phyloP scores from a whole-genome alignment of 2,329 filamentous ascomycete species.

The Monilinia vaccinii-corymbosi region DNA sequence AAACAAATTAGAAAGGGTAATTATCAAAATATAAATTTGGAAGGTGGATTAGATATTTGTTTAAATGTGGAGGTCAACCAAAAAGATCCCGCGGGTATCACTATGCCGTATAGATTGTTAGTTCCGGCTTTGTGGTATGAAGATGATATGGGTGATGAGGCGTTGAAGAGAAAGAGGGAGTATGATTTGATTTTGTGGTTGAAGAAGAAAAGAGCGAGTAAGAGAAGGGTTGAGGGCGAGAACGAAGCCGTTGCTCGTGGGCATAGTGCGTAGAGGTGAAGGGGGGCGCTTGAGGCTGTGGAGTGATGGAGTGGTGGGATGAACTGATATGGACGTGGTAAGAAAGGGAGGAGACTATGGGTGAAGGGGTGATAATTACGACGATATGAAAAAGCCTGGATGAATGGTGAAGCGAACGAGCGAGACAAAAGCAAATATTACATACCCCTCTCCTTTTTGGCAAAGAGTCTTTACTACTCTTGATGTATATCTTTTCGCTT shows the following conservation, averaged over 20 bases:
- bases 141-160: conserved; percentile 14
- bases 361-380: not conserved
- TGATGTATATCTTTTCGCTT: not conserved
- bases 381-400: not conserved
- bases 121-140: conserved; percentile 65
- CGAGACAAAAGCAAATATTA: not conserved
- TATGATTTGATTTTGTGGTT: conserved; percentile 16
- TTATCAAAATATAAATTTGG: conserved; percentile 60
- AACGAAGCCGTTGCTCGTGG: conserved; percentile 29
- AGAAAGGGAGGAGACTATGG: not conserved
- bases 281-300: not conserved
- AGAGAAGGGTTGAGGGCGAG: not conserved
- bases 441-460: not conserved
- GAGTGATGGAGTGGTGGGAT: conserved; percentile 11
- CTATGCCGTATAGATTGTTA: conserved; percentile 75
- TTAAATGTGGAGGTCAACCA: conserved; percentile 85
- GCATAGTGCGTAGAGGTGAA: conserved; percentile 28
- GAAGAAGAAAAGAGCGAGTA: conserved; percentile 8
- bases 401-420: not conserved
- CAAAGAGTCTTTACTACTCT: not conserved
- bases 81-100: conserved; percentile 79
- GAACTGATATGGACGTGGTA: not conserved
- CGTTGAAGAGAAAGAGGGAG: conserved; percentile 11
- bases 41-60: conserved; percentile 77
- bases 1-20: conserved; percentile 49